Percentiles rank a stretch among this genome's conserved stretches.
These are phyloP conservation scores for Rhodotorula sp. DNA, from an alignment of 1,284 basidiomycete genomes.

Conservation along the genomic window DNA sequence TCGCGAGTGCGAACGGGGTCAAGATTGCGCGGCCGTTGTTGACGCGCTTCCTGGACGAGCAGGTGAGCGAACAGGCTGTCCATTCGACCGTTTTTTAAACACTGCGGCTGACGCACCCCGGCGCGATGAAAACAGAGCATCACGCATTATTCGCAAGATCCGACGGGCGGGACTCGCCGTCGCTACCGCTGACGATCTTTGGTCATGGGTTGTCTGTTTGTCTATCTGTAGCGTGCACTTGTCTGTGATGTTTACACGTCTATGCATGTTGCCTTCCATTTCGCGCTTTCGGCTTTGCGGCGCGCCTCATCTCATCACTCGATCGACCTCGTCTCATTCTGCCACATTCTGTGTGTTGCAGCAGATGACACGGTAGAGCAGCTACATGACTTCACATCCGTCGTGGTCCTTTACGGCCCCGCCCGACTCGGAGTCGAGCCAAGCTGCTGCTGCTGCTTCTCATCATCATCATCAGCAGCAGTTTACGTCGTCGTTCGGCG, in stretches of 20 bases:
- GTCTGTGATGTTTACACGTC: too few species aligned
- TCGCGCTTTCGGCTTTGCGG: not conserved
- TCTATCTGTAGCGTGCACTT: too few species aligned
- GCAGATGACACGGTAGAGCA: not conserved
- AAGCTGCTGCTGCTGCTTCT: not conserved
- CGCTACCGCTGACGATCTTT: slow-evolving; percentile 1
- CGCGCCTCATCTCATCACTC: not conserved
- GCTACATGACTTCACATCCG: not conserved
- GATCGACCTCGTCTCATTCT: too few species aligned
- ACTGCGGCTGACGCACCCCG: too few species aligned
- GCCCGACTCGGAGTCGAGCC: not conserved
- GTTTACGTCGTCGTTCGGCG: slow-evolving; percentile 16
- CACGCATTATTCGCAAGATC: slow-evolving; percentile 36
- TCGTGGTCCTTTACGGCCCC: slow-evolving; percentile 2
- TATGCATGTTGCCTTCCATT: not conserved
- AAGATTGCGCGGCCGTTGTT: slow-evolving; percentile 53
- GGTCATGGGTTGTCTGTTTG: too few species aligned
- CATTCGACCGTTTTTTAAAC: not conserved
- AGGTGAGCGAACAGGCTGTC: slow-evolving; percentile 50
- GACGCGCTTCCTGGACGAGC: slow-evolving; percentile 59
- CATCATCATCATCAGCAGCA: not conserved
- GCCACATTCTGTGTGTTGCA: too few species aligned
- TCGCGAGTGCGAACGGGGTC: slow-evolving; percentile 47
- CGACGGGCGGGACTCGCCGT: slow-evolving; percentile 31
- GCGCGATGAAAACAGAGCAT: slow-evolving; percentile 15